Evolutionary conservation across 164 flowering plant species (phyloP), one percentile per base, ranked within the genome.

Genomic region (Stephania cephalantha): DNA sequence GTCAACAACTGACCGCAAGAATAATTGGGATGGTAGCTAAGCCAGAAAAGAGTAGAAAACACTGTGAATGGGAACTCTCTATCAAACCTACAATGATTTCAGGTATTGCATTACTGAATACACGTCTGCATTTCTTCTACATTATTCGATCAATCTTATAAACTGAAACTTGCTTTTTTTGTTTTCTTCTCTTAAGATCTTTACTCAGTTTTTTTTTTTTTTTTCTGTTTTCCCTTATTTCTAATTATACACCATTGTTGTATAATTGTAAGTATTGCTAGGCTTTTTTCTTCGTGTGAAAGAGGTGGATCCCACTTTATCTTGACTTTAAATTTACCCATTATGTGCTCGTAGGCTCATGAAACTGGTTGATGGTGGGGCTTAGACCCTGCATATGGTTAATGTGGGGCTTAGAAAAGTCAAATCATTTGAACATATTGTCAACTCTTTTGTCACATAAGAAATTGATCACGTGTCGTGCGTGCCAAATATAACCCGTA

Each of bases 11-110:
- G 71, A 80, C 86, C 70, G 95, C 98, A 78, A 85, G 85, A 81
- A 84, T 96, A 71, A 83, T 94, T 78, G 86, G 85, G 29, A 89
- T 83, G 78, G 58, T 82, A 74, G 76, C 74, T 46, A 78, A 75
- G 42, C 74, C 84, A 22, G 87, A 84, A 72, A 82, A 72, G 13
- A 78, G 70, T 30, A 84, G 78, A 31, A 86, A 76, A 75, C 63
- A 71, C 42, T 45, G 44, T 55, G 82, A 71, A 7, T 94, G 97
- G 97, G 99, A 96, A 55, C 84, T 96, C 46, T 92, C 98, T n/a
- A 70, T 92, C 68, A 90, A 84, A 70, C 94, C 97, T 1, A 71
- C 85, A 29, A 2, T 86, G 70, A 83, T 92, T 74, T 61, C 87
- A 71, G 97, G 97, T 93, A 81, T 73, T 18, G 15, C 2, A 58